A percentile compares a stretch with the other conserved stretches of the same genome.
Conservation (phyloP, 2,329 filamentous ascomycete species). For the Leptographium lundbergii region DNA sequence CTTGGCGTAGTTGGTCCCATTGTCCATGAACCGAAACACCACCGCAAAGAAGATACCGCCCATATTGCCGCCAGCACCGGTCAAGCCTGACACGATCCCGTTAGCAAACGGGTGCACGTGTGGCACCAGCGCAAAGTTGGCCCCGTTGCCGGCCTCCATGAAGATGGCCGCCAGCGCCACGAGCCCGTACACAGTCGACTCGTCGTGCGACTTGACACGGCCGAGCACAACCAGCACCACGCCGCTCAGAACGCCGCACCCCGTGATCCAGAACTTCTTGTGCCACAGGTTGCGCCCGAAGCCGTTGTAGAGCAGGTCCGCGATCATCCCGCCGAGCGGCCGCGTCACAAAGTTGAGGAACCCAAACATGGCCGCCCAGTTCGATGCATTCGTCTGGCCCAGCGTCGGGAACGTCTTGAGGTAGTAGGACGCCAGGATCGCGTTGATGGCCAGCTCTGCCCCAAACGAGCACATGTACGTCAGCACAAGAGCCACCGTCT, state of each 20-base stretch:
- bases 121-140: slow-evolving; percentile 76
- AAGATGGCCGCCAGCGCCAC: slow-evolving; percentile 70
- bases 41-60: slow-evolving; percentile 78
- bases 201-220: slow-evolving; percentile 45
- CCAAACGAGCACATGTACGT: slow-evolving; percentile 55
- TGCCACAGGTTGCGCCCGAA: slow-evolving; percentile 24
- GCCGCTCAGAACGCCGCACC: slow-evolving; percentile 50
- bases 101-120: slow-evolving; percentile 78
- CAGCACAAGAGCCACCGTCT: slow-evolving; percentile 40
- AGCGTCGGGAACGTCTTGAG: slow-evolving; percentile 45
- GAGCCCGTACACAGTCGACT: slow-evolving; percentile 61
- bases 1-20: slow-evolving; percentile 52
- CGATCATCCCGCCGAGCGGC: slow-evolving; percentile 48
- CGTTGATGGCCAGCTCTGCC: slow-evolving; percentile 49
- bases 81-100: slow-evolving; percentile 62
- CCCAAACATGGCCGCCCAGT: slow-evolving; percentile 62
- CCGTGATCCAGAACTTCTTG: slow-evolving; percentile 46
- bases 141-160: slow-evolving; percentile 72
- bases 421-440: slow-evolving; percentile 46
- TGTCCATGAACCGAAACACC: slow-evolving; percentile 60
- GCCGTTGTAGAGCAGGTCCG: slow-evolving; percentile 35
- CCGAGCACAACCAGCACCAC: slow-evolving; percentile 49
- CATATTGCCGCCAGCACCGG: slow-evolving; percentile 71
- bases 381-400: slow-evolving; percentile 40
- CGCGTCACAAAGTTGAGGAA: slow-evolving; percentile 59